phyloP scores from a whole-genome alignment of 169 alveolate genomes.

The Plasmodium berghei region DNA sequence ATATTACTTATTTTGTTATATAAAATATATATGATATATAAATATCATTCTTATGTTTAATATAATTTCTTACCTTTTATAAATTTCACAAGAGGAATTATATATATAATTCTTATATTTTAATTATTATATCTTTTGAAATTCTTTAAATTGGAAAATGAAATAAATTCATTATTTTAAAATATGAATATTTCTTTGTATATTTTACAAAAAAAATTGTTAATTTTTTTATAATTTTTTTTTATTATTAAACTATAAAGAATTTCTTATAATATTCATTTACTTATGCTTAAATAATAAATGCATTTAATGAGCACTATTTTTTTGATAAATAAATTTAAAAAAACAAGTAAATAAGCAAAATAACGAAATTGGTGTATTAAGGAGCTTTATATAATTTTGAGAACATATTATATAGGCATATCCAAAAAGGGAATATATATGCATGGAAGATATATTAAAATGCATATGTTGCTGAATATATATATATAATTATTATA shows the following conservation, averaged over 20 bases:
- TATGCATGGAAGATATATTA: not conserved
- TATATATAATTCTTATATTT: not conserved
- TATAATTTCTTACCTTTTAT: slow-evolving; percentile 19
- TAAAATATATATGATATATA: no score
- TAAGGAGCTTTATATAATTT: no score
- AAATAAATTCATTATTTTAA: slow-evolving; percentile 30
- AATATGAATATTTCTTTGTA: not conserved
- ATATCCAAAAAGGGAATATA: no score
- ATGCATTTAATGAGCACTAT: no score
- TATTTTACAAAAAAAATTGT: slow-evolving; percentile 12
- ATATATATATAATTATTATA: not conserved
- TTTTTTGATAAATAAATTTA: no score
- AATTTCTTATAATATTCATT: no score
- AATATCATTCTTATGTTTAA: no score
- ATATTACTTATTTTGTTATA: no score
- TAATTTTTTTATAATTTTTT: slow-evolving; percentile 9
- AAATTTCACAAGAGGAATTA: not conserved
- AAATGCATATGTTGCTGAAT: not conserved
- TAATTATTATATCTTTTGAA: slow-evolving; percentile 9
- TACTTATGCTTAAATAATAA: no score
- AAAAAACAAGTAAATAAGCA: no score
- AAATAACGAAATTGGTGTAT: no score
- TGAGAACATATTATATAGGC: no score
- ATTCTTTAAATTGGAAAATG: slow-evolving; percentile 24
- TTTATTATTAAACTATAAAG: not conserved